Conservation (phyloP, 2,329 filamentous ascomycete species). For the Penicillium nordicum region DNA sequence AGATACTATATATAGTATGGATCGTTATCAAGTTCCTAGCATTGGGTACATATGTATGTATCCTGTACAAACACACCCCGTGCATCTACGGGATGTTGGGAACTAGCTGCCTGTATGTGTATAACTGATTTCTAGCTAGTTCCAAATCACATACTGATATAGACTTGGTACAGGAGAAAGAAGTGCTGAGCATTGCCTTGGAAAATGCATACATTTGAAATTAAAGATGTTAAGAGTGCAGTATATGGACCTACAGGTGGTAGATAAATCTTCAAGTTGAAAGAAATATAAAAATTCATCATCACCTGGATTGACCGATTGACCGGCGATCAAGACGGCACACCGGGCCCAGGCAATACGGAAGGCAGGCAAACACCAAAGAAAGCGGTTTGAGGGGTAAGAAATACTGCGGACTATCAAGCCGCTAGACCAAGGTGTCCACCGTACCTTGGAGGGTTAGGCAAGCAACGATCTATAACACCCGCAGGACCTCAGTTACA, state of each 20-base stretch:
- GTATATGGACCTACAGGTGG: not conserved
- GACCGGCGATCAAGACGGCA: not conserved
- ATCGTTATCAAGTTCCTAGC: not conserved
- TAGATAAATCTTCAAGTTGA: not conserved
- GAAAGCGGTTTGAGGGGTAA: not conserved
- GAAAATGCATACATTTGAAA: not conserved
- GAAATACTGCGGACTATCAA: not conserved
- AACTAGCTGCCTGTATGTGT: not conserved
- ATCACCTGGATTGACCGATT: not conserved
- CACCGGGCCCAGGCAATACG: not conserved
- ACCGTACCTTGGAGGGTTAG: not conserved
- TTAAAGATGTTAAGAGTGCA: not conserved
- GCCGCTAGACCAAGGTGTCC: not conserved
- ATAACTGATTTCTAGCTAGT: not conserved
- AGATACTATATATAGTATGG: not conserved
- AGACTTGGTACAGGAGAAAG: not conserved
- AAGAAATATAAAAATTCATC: not conserved
- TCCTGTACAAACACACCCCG: no score
- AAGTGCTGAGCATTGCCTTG: not conserved
- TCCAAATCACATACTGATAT: not conserved
- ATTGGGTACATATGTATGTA: not conserved
- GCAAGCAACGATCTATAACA: not conserved
- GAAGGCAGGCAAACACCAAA: not conserved
- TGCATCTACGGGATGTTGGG: no score
- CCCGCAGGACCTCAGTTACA: not conserved